Base-by-base conservation (phyloP, 495 filamentous ascomycete species). In the Terfezia boudieri region DNA sequence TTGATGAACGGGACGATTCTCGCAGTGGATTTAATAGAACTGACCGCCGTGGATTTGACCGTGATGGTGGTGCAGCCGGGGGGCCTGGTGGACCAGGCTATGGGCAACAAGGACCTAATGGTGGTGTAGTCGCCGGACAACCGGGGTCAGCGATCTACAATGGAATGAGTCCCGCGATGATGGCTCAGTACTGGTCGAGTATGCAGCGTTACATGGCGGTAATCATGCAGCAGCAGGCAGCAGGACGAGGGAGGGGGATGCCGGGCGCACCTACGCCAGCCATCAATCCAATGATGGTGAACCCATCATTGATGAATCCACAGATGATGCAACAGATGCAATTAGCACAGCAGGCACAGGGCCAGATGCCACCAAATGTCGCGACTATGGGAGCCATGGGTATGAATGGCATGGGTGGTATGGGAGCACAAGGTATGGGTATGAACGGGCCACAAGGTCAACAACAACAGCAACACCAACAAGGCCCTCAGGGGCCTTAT, bases 121-220 rank as follows among this genome's bases (percentile, higher is more conserved):
- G 63, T 32, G 58, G 52, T 8, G 55, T 53, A 51, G 55, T 51
- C 49, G 26, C 51, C 23, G 43, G 48, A 20, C 60, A 58, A n/a
- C 37, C 49, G 16, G 60, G 60, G 3, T 59, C 56, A 20, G 56
- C 56, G 51, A 62, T 62, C 12, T 65, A 65, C 46, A 64, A 64
- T 48, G 81, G 82, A 36, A 86, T 96, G 79, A 87, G 83, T 9
- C 90, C 90, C 0, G 85, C 92, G 63, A 77, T 94, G 76, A 94
- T 98, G 87, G 90, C 90, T 2, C 86, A 94, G 68, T 94, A 94
- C 69, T 86, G 88, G 78, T 84, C 92, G 64, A 79, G 87, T 23
- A 93, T 98, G 85, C 92, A 98, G 66, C 83, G 92, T 65, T 94
- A 94, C 67, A 86, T 98, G 67, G 72, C 76, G 32, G 78, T 92